Conservation (phyloP, 176 grass and related monocot genomes). For the Cenchrus purpureus region DNA sequence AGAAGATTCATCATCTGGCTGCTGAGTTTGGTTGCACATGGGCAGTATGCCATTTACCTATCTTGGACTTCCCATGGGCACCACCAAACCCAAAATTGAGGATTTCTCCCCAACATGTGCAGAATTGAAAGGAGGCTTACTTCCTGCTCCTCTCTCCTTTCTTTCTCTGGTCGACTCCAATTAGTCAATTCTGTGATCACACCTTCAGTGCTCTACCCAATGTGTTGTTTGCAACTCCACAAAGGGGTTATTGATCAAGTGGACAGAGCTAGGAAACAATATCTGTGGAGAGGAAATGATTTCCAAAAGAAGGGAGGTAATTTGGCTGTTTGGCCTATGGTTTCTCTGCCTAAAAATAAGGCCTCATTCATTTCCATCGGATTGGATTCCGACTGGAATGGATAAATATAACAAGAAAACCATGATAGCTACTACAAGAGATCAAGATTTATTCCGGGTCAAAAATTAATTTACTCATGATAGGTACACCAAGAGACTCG, state of each 20-base stretch:
- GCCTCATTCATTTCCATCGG: no score
- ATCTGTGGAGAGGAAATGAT: not conserved
- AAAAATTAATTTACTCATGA: no score
- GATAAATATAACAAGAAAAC: no score
- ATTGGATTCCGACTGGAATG: no score
- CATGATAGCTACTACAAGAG: no score
- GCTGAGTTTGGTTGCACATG: no score
- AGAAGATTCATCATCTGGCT: no score
- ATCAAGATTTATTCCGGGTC: no score
- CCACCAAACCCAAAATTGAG: not conserved
- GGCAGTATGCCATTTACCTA: not conserved
- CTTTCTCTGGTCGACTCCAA: not conserved
- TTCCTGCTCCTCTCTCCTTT: fast-evolving
- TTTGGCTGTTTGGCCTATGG: not conserved
- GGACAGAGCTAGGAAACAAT: not conserved
- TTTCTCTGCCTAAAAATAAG: not conserved
- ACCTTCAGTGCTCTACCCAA: fast-evolving
- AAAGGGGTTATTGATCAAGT: not conserved
- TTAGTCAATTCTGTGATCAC: not conserved
- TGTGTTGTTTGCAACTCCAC: not conserved
- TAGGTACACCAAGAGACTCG: no score
- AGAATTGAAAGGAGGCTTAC: not conserved
- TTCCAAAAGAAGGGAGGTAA: not conserved
- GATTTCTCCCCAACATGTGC: not conserved
- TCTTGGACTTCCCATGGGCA: not conserved